These are phyloP conservation scores for Metschnikowia colocasiae DNA, from an alignment of 805 yeast genomes.

Conservation along the genomic window DNA sequence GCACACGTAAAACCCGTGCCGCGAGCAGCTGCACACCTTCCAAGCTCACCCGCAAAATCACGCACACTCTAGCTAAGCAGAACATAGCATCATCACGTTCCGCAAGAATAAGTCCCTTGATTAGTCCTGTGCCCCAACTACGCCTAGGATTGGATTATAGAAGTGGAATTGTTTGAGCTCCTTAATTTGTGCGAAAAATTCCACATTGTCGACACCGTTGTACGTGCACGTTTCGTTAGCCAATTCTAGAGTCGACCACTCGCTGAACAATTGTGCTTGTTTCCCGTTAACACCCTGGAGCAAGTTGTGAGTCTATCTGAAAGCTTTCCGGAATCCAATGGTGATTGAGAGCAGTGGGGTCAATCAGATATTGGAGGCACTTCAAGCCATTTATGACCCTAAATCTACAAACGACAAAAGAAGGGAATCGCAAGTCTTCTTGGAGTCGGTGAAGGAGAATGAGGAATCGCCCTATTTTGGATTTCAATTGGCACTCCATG, in stretches of 20 bases:
- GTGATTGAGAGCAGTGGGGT: conserved; percentile 67
- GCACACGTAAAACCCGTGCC: conserved; percentile 5
- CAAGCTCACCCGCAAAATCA: conserved; percentile 6
- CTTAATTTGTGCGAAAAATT: neutral
- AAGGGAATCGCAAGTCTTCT: conserved; percentile 54
- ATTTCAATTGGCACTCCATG: conserved; percentile 69
- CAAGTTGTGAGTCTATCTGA: neutral
- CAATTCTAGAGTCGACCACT: neutral
- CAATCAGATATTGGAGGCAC: conserved; percentile 70
- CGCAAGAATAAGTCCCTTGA: neutral
- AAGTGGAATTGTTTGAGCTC: neutral
- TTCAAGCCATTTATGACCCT: conserved; percentile 69
- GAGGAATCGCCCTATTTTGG: conserved; percentile 93
- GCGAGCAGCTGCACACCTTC: conserved; percentile 3
- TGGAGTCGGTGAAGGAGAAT: conserved; percentile 71
- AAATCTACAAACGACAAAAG: conserved; percentile 56
- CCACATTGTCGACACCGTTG: neutral
- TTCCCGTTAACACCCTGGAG: neutral
- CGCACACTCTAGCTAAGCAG: neutral
- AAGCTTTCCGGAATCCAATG: conserved; percentile 7
- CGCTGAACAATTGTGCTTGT: neutral
- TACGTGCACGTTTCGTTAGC: neutral
- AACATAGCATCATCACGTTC: neutral
- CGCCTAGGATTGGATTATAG: neutral
- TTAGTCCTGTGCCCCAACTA: neutral